These are phyloP conservation scores for Dittrichia graveolens DNA, from an alignment of 129 eudicot species.

Conservation along the genomic window DNA sequence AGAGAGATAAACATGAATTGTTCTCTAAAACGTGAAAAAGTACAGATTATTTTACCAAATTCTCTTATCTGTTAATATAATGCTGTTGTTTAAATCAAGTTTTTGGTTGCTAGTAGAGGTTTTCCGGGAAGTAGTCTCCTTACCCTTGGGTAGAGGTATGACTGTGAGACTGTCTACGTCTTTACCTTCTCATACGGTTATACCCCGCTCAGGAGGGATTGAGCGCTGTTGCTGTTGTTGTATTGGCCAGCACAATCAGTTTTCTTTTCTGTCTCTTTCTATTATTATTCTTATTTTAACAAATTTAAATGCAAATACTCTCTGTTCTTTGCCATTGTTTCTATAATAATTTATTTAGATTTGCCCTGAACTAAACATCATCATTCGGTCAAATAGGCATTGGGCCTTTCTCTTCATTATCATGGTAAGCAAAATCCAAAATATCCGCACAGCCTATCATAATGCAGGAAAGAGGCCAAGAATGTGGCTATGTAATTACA, in stretches of 20 bases:
- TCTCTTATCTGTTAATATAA: constrained; percentile 2
- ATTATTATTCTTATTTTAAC: neutral
- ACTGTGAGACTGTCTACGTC: too few relatives aligned
- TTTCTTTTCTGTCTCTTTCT: neutral
- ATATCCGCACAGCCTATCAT: neutral
- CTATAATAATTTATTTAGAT: too few relatives aligned
- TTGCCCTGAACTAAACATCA: too few relatives aligned
- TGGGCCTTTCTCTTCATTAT: constrained; percentile 16
- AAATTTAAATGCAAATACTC: constrained; percentile 6
- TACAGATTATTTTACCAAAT: neutral
- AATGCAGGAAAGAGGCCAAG: constrained; percentile 13
- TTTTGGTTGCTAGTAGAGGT: neutral
- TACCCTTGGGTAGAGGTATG: too few relatives aligned
- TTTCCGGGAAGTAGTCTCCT: too few relatives aligned
- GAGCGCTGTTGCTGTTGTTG: too few relatives aligned
- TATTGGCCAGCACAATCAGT: constrained; percentile 7
- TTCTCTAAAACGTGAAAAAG: neutral
- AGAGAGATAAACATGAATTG: neutral
- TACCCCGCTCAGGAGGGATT: too few relatives aligned
- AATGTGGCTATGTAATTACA: constrained; percentile 3
- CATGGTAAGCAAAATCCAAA: neutral
- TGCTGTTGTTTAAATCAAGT: constrained; percentile 14
- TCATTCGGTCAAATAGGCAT: neutral
- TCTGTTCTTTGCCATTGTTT: neutral
- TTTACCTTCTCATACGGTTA: too few relatives aligned